Conservation (phyloP, 495 filamentous ascomycete species). For the Baudoinia panamericana region DNA sequence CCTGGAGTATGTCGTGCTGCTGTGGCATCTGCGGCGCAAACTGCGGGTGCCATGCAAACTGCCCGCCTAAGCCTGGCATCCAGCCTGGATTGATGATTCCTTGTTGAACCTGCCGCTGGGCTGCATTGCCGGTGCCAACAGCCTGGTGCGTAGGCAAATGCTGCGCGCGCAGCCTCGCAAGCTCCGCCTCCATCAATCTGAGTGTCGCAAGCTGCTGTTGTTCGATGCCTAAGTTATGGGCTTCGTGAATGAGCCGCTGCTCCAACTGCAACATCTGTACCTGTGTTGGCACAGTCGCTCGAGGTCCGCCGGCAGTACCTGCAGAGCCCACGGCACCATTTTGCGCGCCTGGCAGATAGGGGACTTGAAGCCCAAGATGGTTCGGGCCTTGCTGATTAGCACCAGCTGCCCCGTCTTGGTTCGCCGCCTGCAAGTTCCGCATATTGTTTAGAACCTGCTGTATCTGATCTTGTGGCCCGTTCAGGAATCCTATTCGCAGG, state of each 20-base stretch:
- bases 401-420: neutral
- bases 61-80: neutral
- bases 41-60: neutral
- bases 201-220: conserved; percentile 45
- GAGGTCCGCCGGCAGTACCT: neutral
- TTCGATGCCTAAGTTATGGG: conserved; percentile 39
- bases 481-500: conserved; percentile 35
- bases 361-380: conserved; percentile 17
- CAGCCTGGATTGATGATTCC: no score
- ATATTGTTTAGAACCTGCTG: conserved; percentile 15
- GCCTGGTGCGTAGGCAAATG: conserved; percentile 6
- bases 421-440: conserved; percentile 4
- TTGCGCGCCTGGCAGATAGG: conserved; percentile 3
- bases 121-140: conserved; percentile 6
- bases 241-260: conserved; percentile 53
- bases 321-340: no score
- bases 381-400: conserved; percentile 13
- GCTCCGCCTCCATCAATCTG: conserved; percentile 47
- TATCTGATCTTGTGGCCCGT: conserved; percentile 17
- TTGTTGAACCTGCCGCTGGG: conserved; percentile 5
- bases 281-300: conserved; percentile 30
- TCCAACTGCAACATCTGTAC: conserved; percentile 49
- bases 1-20: conserved; percentile 6
- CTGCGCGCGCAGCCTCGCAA: conserved; percentile 42
- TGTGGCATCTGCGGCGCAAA: neutral